Conservation (phyloP, 2,329 filamentous ascomycete species). For the Paradendryphiella salina region DNA sequence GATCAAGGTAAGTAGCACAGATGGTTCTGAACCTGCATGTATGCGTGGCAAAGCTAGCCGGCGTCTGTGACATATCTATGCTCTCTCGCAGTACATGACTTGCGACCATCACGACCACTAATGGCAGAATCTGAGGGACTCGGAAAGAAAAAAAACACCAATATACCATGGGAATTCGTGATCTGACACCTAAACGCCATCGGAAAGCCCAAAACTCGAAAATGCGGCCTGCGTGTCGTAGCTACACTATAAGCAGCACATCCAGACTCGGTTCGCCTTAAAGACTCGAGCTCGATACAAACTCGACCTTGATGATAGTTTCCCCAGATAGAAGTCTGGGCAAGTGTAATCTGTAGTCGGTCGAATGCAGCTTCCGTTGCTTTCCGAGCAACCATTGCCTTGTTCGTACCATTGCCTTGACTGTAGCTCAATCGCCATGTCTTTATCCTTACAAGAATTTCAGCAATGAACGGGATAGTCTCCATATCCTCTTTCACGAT, state of each 20-base stretch:
- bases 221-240: background rate
- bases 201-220: background rate
- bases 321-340: constrained; percentile 3
- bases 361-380: constrained; percentile 16
- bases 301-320: background rate
- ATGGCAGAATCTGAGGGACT: background rate
- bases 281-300: constrained; percentile 5
- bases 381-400: constrained; percentile 8
- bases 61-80: too few relatives aligned
- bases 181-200: constrained; percentile 1
- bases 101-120: background rate
- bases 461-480: constrained; percentile 3
- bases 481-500: constrained; percentile 6
- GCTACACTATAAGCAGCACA: background rate
- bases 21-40: too few relatives aligned
- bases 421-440: constrained; percentile 17
- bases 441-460: constrained; percentile 7
- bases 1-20: too few relatives aligned
- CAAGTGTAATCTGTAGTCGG: constrained; percentile 10
- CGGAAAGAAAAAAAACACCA: background rate
- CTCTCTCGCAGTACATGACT: background rate
- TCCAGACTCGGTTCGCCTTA: background rate
- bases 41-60: too few relatives aligned
- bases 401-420: constrained; percentile 6
- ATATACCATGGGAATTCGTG: constrained; percentile 1